Conservation (phyloP, 2,329 filamentous ascomycete genomes). For the Cladosporium halotolerans region DNA sequence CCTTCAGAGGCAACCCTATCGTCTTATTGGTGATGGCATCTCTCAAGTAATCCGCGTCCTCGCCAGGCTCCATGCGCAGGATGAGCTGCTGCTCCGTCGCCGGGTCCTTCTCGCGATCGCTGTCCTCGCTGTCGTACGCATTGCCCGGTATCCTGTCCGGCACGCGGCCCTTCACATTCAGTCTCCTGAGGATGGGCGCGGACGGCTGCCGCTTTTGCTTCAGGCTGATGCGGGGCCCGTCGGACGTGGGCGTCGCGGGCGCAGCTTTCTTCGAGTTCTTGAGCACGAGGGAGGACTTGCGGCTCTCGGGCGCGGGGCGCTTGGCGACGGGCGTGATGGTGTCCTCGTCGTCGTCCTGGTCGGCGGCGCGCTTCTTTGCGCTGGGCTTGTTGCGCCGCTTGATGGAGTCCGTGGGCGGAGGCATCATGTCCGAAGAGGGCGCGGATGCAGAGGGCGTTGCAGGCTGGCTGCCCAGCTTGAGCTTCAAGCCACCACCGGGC, state of each 20-base stretch:
- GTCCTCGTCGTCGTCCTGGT: constrained; percentile 28
- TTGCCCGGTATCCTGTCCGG: constrained; percentile 70
- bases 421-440: constrained; percentile 25
- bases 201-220: constrained; percentile 12
- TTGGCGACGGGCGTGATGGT: constrained; percentile 28
- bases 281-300: constrained; percentile 30
- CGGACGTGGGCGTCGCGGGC: constrained; percentile 7
- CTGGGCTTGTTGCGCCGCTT: constrained; percentile 35
- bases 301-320: constrained; percentile 21
- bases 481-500: constrained; percentile 23
- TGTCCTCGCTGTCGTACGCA: constrained; percentile 93
- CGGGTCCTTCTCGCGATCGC: constrained; percentile 81
- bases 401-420: constrained; percentile 15
- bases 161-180: constrained; percentile 47
- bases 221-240: constrained; percentile 8
- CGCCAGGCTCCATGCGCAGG: constrained; percentile 78
- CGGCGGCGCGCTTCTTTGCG: constrained; percentile 29
- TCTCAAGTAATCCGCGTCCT: constrained; percentile 77
- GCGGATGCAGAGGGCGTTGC: constrained; percentile 24
- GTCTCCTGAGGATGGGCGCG: constrained; percentile 14
- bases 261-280: constrained; percentile 26
- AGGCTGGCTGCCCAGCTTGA: constrained; percentile 21
- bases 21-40: constrained; percentile 69
- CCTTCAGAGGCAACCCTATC: constrained; percentile 59
- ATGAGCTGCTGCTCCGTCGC: constrained; percentile 85